Conservation (phyloP, 192 early-diverging fungal genomes). For the Entomortierella beljakovae region DNA sequence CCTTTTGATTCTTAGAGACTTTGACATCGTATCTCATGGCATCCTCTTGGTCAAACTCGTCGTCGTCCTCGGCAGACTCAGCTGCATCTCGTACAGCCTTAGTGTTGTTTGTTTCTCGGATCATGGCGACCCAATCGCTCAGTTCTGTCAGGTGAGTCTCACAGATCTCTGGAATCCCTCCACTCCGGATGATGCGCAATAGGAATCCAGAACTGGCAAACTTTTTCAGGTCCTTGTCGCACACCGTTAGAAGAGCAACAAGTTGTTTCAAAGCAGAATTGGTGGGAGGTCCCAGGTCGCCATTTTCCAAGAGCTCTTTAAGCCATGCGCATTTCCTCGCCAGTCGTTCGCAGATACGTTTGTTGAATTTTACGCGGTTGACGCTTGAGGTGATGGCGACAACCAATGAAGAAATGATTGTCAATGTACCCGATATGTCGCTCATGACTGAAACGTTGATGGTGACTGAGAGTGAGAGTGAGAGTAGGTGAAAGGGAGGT, state of each 20-base stretch:
- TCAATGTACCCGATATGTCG: constrained; percentile 16
- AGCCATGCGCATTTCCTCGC: constrained; percentile 7
- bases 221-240: constrained; percentile 12
- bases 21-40: constrained; percentile 3
- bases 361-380: constrained; percentile 19
- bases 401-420: constrained; percentile 4
- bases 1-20: constrained; percentile 1
- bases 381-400: constrained; percentile 3
- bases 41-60: background rate
- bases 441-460: background rate
- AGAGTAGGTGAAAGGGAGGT: too few species aligned
- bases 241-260: constrained; percentile 7
- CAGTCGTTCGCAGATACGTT: constrained; percentile 1
- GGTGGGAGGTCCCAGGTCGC: constrained; percentile 13
- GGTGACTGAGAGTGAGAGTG: too few species aligned
- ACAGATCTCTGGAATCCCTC: background rate
- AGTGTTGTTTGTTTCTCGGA: too few species aligned
- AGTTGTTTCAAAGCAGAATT: constrained; percentile 7
- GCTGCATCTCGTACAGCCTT: background rate
- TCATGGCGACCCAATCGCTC: constrained; percentile 1
- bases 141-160: constrained; percentile 5
- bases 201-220: constrained; percentile 17
- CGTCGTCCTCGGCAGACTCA: background rate
- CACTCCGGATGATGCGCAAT: constrained; percentile 4
- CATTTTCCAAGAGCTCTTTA: constrained; percentile 6